These are phyloP conservation scores for Plasmodium fragile DNA, from an alignment of 169 alveolate genomes.

Conservation along the genomic window DNA sequence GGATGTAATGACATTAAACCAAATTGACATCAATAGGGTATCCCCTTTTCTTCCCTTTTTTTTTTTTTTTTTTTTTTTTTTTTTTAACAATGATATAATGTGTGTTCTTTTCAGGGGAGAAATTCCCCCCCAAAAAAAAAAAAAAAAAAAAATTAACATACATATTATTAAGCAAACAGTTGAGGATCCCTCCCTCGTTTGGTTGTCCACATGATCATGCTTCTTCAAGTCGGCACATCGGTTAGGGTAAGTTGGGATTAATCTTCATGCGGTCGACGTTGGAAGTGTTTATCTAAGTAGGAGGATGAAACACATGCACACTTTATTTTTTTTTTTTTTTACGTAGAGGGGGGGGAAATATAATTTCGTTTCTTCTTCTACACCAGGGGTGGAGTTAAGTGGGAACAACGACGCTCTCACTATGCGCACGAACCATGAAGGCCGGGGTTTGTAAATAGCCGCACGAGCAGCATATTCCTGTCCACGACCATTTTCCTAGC, in stretches of 20 bases:
- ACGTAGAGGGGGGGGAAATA: not conserved
- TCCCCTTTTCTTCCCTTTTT: not conserved
- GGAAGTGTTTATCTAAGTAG: not conserved
- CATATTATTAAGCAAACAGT: not conserved
- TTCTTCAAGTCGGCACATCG: not conserved
- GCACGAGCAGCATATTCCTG: slow-evolving; percentile 72
- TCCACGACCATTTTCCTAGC: slow-evolving; percentile 75
- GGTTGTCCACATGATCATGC: not conserved
- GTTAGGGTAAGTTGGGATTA: not conserved
- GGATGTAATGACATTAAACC: not conserved
- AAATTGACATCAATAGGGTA: not conserved
- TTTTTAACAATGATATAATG: not conserved
- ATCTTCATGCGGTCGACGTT: not conserved
- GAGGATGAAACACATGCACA: not conserved
- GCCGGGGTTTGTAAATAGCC: slow-evolving; percentile 70
- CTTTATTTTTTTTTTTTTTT: too few relatives aligned
- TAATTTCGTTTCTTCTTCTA: not conserved
- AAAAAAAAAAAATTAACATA: too few relatives aligned
- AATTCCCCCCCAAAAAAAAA: not conserved
- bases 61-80: too few relatives aligned
- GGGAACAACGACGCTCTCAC: not conserved
- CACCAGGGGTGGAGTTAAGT: not conserved
- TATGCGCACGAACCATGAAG: slow-evolving; percentile 31
- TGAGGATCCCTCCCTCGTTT: not conserved
- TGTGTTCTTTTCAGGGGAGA: not conserved